phyloP scores from a whole-genome alignment of 2,329 filamentous ascomycete genomes.

The Lachnum nothofagi region DNA sequence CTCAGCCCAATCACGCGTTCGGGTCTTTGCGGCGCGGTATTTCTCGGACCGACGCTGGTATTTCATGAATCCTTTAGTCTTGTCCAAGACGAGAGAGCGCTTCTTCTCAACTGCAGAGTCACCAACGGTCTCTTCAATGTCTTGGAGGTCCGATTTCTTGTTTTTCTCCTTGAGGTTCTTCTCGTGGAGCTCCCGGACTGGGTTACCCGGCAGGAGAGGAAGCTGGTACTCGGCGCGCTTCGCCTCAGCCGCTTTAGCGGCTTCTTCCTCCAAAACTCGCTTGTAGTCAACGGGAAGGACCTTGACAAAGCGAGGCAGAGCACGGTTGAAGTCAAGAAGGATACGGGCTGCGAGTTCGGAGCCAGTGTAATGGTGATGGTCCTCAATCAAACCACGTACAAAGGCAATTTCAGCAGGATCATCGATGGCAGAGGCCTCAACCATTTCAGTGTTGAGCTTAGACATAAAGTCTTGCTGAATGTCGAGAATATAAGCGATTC shows the following conservation, averaged over 20 bases:
- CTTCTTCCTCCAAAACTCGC: conserved; percentile 81
- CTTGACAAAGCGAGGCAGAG: conserved; percentile 86
- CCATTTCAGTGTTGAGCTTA: conserved; percentile 97
- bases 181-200: conserved; percentile 47
- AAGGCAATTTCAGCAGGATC: conserved; percentile 86
- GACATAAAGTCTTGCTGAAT: conserved; percentile 82
- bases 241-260: conserved; percentile 75
- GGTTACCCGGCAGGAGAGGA: conserved; percentile 66
- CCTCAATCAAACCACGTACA: conserved; percentile 85
- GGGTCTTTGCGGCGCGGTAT: conserved; percentile 77
- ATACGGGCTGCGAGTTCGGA: conserved; percentile 91
- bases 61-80: conserved; percentile 96
- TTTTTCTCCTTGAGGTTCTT: conserved; percentile 55
- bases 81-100: conserved; percentile 87
- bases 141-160: conserved; percentile 62
- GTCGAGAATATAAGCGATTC: conserved; percentile 92
- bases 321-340: conserved; percentile 89
- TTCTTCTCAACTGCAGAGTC: conserved; percentile 85
- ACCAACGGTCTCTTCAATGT: conserved; percentile 87
- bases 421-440: conserved; percentile 77
- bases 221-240: conserved; percentile 81
- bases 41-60: conserved; percentile 90
- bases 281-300: conserved; percentile 94
- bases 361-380: conserved; percentile 96
- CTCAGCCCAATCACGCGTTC: conserved; percentile 91